Evolutionary conservation across 208 protist genomes (phyloP).

Genomic region (Acanthamoeba culbertsoni): DNA sequence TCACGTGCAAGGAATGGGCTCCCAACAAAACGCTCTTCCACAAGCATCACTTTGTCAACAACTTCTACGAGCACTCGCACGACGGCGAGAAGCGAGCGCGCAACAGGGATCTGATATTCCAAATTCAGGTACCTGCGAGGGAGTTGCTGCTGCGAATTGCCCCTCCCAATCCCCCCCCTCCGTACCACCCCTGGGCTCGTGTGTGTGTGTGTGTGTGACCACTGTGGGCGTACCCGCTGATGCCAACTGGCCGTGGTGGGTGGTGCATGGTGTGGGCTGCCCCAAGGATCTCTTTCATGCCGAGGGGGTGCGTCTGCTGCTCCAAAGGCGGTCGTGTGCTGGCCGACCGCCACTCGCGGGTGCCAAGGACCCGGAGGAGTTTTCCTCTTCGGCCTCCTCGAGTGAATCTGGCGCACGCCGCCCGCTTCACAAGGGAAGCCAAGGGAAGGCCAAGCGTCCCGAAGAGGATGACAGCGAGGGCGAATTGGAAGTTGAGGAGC

Average conservation of each 20-base stretch:
- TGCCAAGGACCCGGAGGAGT: background rate
- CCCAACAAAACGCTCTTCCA: background rate
- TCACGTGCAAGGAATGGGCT: background rate
- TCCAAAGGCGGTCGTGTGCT: background rate
- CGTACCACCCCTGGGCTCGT: background rate
- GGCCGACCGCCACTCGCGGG: background rate
- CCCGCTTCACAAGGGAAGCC: background rate
- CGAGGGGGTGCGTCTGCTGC: background rate
- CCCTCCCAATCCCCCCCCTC: background rate
- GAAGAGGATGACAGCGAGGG: background rate
- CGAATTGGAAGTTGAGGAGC: background rate
- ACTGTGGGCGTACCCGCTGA: too few relatives aligned
- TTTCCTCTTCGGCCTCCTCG: background rate
- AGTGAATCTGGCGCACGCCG: background rate
- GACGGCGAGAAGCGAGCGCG: background rate
- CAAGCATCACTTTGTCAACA: background rate
- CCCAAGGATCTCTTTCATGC: background rate
- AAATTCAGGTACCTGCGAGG: background rate
- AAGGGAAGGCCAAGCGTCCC: background rate
- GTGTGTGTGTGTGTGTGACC: background rate
- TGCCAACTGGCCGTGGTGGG: too few relatives aligned
- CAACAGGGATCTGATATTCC: background rate
- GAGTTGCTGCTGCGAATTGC: background rate
- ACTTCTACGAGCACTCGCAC: slow-evolving; percentile 4
- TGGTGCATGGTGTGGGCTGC: background rate